A percentile compares a stretch with the other conserved stretches of the same genome.
phyloP scores from a whole-genome alignment of 257 asterid species.

The Phtheirospermum japonicum region DNA sequence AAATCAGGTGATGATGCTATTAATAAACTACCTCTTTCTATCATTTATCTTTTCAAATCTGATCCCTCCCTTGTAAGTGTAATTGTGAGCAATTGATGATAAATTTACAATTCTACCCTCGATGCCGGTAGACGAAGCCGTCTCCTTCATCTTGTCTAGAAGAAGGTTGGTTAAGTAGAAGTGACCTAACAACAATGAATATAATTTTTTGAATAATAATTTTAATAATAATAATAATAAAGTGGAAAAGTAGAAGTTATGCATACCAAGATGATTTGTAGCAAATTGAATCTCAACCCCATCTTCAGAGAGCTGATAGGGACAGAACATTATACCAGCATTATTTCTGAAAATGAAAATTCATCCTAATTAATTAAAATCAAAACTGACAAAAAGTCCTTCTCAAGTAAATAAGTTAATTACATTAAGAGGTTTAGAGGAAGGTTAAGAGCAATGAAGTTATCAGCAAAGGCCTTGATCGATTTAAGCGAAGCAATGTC shows the following conservation, averaged over 20 bases:
- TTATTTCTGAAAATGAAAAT: conserved; percentile 43
- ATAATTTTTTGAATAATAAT: not conserved
- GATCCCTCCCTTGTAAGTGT: conserved; percentile 55
- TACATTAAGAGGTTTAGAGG: conserved; percentile 84
- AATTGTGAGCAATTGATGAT: conserved; percentile 66
- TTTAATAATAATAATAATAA: not conserved
- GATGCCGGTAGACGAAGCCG: conserved; percentile 49
- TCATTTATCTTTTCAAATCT: conserved; percentile 47
- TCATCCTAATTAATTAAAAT: not conserved
- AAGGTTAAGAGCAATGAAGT: conserved; percentile 52
- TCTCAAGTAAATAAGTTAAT: not conserved
- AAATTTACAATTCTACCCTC: conserved; percentile 78
- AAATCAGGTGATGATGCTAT: not conserved
- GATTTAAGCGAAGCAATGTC: conserved; percentile 70
- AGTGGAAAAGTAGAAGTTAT: no score
- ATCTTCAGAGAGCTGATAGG: conserved; percentile 61
- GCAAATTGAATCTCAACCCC: conserved; percentile 76
- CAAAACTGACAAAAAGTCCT: not conserved
- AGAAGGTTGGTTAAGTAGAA: conserved; percentile 83
- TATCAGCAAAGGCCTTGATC: conserved; percentile 50
- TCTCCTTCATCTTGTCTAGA: conserved; percentile 72
- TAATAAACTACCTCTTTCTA: conserved; percentile 36
- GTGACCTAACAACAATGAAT: conserved; percentile 45
- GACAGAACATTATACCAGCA: conserved; percentile 78
- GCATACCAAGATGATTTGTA: conserved; percentile 71